phyloP scores from a whole-genome alignment of 768 basidiomycete genomes.

The Pulveroboletus frians region DNA sequence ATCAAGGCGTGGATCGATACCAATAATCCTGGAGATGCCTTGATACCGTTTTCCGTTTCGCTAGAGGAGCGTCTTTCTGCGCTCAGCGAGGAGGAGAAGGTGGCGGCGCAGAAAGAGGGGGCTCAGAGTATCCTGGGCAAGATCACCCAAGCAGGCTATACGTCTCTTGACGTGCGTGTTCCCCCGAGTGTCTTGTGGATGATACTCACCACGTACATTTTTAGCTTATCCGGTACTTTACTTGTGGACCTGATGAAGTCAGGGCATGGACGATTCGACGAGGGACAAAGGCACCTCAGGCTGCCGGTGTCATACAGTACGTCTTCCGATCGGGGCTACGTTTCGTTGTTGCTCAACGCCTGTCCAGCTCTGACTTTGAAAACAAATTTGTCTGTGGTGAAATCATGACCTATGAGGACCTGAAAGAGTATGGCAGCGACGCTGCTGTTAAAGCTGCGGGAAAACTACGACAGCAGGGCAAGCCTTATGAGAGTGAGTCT shows the following conservation, averaged over 20 bases:
- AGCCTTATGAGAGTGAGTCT: conserved; percentile 86
- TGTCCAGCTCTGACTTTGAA: conserved; percentile 84
- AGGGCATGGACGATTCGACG: conserved; percentile 96
- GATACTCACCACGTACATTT: not conserved
- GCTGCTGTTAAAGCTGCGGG: conserved; percentile 90
- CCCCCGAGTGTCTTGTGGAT: not conserved
- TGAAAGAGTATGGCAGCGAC: conserved; percentile 90
- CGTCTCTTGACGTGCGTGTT: conserved; percentile 67
- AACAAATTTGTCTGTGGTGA: conserved; percentile 98
- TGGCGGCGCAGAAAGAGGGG: conserved; percentile 74
- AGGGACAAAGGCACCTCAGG: conserved; percentile 93
- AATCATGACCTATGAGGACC: conserved; percentile 88
- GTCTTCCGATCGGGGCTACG: conserved; percentile 25
- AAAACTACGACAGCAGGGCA: conserved; percentile 92
- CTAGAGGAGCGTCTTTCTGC: conserved; percentile 82
- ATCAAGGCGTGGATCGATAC: conserved; percentile 98
- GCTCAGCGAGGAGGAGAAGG: conserved; percentile 61
- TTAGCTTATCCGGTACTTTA: conserved; percentile 93
- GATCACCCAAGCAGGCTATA: conserved; percentile 93
- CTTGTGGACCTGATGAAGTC: conserved; percentile 94
- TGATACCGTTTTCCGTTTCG: conserved; percentile 96
- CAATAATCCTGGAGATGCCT: conserved; percentile 90
- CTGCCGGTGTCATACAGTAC: conserved; percentile 96
- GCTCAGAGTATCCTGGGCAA: conserved; percentile 76
- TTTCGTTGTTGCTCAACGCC: not conserved